phyloP scores from a whole-genome alignment of 495 filamentous ascomycete species.

The Cenococcum geophilum region DNA sequence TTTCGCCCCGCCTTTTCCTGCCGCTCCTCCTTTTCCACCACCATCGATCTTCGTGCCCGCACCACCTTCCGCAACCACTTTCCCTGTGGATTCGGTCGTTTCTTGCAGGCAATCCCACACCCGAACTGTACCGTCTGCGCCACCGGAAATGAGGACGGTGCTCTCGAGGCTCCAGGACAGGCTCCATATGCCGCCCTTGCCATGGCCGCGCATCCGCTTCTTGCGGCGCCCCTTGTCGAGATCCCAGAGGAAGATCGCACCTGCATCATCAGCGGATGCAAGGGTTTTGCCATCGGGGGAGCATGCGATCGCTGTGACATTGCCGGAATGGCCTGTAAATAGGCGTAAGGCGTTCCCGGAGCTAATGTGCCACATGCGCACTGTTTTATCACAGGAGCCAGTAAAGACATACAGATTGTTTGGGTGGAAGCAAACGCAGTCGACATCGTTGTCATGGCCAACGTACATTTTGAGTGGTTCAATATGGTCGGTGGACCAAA shows the following conservation, averaged over 20 bases:
- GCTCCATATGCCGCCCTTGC: slow-evolving; percentile 88
- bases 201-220: slow-evolving; percentile 91
- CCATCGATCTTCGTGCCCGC: slow-evolving; percentile 18
- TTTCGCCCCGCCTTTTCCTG: slow-evolving; percentile 55
- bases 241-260: slow-evolving; percentile 90
- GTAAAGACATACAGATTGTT: slow-evolving; percentile 92
- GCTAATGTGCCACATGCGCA: slow-evolving; percentile 93
- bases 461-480: slow-evolving; percentile 82
- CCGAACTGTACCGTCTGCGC: slow-evolving; percentile 86
- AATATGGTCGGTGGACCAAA: slow-evolving; percentile 88
- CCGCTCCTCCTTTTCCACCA: slow-evolving; percentile 47
- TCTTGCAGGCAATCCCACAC: slow-evolving; percentile 64
- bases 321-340: slow-evolving; percentile 84
- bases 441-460: slow-evolving; percentile 85
- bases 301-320: slow-evolving; percentile 74
- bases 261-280: slow-evolving; percentile 77
- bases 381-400: slow-evolving; percentile 78
- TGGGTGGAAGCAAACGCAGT: slow-evolving; percentile 80
- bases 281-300: slow-evolving; percentile 80
- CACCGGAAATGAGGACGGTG: slow-evolving; percentile 77
- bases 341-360: slow-evolving; percentile 80
- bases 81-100: slow-evolving; percentile 19
- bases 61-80: slow-evolving; percentile 9
- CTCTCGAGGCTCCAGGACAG: slow-evolving; percentile 87
- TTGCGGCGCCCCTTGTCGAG: slow-evolving; percentile 71